A percentile compares a stretch with the other conserved stretches of the same genome.
These are phyloP conservation scores for Colletotrichum eleusines DNA, from an alignment of 2,329 filamentous ascomycete species.

Conservation along the genomic window DNA sequence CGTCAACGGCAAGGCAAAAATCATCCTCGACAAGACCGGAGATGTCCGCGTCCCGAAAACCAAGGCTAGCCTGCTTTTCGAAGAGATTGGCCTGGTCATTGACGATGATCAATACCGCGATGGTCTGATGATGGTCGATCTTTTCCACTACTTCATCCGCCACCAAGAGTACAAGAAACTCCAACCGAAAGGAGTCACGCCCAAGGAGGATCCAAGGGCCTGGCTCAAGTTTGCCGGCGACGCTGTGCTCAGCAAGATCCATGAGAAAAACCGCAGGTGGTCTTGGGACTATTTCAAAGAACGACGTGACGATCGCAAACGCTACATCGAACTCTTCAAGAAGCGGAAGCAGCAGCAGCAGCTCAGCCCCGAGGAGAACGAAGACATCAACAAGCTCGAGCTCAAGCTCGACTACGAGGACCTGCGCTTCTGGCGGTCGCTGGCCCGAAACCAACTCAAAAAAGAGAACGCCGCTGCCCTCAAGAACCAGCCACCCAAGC, in stretches of 20 bases:
- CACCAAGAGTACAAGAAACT: constrained; percentile 97
- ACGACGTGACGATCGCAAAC: constrained; percentile 86
- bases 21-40: constrained; percentile 95
- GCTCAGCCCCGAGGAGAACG: constrained; percentile 75
- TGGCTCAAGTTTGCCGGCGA: constrained; percentile 95
- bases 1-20: constrained; percentile 92
- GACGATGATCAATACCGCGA: constrained; percentile 98
- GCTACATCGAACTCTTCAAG: constrained; percentile 96
- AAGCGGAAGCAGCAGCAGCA: constrained; percentile 85
- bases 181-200: constrained; percentile 83
- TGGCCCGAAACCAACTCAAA: constrained; percentile 92
- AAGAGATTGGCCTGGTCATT: constrained; percentile 97
- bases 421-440: constrained; percentile 94
- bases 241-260: constrained; percentile 91
- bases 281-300: constrained; percentile 97
- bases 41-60: constrained; percentile 83
- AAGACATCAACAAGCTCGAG: constrained; percentile 82
- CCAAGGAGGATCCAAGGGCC: constrained; percentile 90
- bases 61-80: constrained; percentile 92
- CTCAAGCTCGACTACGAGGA: constrained; percentile 94
- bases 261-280: constrained; percentile 92
- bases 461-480: constrained; percentile 95
- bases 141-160: constrained; percentile 98
- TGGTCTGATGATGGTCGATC: constrained; percentile 95
- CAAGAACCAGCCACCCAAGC: constrained; percentile 66